phyloP scores from a whole-genome alignment of 768 basidiomycete species.

The Leccinum boreale region DNA sequence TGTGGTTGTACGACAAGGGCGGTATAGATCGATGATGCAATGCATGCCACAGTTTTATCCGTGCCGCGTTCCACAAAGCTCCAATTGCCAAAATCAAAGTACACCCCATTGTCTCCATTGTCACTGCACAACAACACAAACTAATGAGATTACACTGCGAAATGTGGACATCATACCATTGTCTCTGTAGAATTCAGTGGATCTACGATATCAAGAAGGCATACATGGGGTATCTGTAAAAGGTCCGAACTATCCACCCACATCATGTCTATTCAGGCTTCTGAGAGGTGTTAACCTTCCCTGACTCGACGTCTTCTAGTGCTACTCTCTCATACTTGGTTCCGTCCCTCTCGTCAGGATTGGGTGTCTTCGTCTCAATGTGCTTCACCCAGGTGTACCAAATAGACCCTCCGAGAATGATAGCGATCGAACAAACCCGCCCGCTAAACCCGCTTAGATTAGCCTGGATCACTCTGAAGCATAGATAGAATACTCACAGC shows the following conservation, averaged over 20 bases:
- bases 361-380: slow-evolving; percentile 50
- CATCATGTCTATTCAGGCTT: slow-evolving; percentile 29
- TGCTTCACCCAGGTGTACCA: slow-evolving; percentile 91
- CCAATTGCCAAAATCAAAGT: background rate
- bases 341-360: slow-evolving; percentile 27
- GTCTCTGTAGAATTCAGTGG: slow-evolving; percentile 11
- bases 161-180: background rate
- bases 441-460: slow-evolving; percentile 46
- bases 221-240: slow-evolving; percentile 13
- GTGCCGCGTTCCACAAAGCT: slow-evolving; percentile 6
- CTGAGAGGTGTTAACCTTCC: slow-evolving; percentile 25
- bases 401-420: slow-evolving; percentile 78
- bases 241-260: slow-evolving; percentile 4
- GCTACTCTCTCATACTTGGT: slow-evolving; percentile 57
- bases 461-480: background rate
- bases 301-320: slow-evolving; percentile 62
- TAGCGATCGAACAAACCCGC: slow-evolving; percentile 74
- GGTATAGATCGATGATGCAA: slow-evolving; percentile 16
- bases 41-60: background rate
- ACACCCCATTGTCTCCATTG: background rate
- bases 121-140: background rate
- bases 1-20: slow-evolving; percentile 1
- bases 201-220: slow-evolving; percentile 9
- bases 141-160: slow-evolving; percentile 5
- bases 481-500: slow-evolving; percentile 44